Base-by-base conservation (phyloP, 352 stramenopile genomes). In the Globisporangium radiosum region DNA sequence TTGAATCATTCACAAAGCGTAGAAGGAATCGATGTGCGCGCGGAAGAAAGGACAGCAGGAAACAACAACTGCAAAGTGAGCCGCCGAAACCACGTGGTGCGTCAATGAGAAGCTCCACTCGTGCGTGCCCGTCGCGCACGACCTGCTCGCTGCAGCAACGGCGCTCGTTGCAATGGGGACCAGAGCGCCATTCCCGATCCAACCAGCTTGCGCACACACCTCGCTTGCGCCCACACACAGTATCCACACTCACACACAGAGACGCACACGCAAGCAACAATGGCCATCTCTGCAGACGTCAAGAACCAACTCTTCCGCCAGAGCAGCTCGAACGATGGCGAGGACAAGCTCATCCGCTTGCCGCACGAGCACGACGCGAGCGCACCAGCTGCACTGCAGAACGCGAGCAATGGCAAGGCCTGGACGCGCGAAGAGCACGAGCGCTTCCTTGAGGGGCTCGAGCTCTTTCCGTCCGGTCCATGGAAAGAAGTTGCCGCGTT, bases 361-460 rank as follows among this genome's bases (percentile, higher is more conserved):
- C 57, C 57, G 25, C 48, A 63, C 42, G 57, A 63, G 9, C 45
- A 38, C 47, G 55, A 54, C 17, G 38, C 4, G 7, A 9, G 10
- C 19, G 48, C 48, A 1, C 15, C 44, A 36, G n/a, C 10, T n/a
- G 38, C 55, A 10, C 47, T 37, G 5, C 36, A 54, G 47, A 48
- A 54, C 47, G 36, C 55, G 47, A 60, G 48, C 48, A 52, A 52
- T 19, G 48, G 48, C 48, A 52, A 52, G 7, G 47, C 70, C 11
- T 75, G 69, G 69, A 64, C 62, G 7, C 43, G 50, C 4, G 69
- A 71, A n/a, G 67, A 73, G 62, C 70, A 78, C 56, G 68, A 73
- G 37, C 67, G 70, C 0, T 78, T 75, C 57, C 70, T 78, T 19
- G 55, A 78, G 56, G 70, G 61, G 14, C 50, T 78, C 40, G 62